phyloP scores from a whole-genome alignment of 2,329 filamentous ascomycete species.

The Penicillium sp. region DNA sequence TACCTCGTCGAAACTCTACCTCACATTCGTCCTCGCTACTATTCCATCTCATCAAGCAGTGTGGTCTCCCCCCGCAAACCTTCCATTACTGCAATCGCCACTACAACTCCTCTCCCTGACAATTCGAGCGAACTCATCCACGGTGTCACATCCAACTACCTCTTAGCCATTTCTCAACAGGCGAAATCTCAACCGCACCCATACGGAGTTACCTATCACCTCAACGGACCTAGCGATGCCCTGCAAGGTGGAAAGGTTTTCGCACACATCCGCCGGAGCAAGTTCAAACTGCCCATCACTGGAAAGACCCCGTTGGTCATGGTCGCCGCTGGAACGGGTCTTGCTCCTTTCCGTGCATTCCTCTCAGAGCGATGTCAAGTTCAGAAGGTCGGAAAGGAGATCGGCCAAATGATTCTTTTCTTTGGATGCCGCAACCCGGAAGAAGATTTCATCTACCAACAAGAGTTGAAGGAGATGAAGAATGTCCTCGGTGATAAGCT shows the following conservation, averaged over 20 bases:
- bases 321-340: constrained; percentile 56
- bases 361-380: constrained; percentile 46
- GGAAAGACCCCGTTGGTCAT: constrained; percentile 55
- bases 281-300: constrained; percentile 81
- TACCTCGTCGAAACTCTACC: constrained; percentile 83
- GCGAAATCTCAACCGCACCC: constrained; percentile 74
- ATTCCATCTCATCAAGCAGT: constrained; percentile 80
- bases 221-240: constrained; percentile 84
- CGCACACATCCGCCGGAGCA: constrained; percentile 89
- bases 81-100: constrained; percentile 87
- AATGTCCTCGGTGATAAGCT: constrained; percentile 20
- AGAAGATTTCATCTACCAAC: constrained; percentile 43
- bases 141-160: constrained; percentile 91
- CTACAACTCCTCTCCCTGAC: constrained; percentile 72
- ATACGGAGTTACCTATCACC: constrained; percentile 78
- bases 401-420: constrained; percentile 47
- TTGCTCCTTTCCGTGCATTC: constrained; percentile 54
- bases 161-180: constrained; percentile 63
- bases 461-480: constrained; percentile 34
- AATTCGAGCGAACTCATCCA: constrained; percentile 73
- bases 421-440: constrained; percentile 45
- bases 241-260: constrained; percentile 89
- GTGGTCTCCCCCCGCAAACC: constrained; percentile 51
- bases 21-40: constrained; percentile 91
- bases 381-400: constrained; percentile 36